Base-by-base conservation (phyloP, 2,329 filamentous ascomycete genomes). In the Colletotrichum sublineola region DNA sequence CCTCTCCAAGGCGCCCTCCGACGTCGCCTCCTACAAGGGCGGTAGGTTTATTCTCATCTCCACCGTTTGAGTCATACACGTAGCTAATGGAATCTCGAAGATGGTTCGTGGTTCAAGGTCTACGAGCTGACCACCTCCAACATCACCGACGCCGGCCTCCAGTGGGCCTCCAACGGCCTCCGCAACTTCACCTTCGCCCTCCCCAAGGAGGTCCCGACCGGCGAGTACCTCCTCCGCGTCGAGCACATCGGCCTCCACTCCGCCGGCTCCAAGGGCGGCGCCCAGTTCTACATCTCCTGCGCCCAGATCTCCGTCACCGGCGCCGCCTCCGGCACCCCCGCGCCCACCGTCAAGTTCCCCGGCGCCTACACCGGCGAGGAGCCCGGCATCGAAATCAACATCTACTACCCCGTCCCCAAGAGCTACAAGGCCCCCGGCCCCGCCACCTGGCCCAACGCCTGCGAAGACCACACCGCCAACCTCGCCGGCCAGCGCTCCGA, bases 161-260 rank as follows among this genome's bases (percentile, higher is more conserved):
- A 79, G 71, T 81, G 80, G 80, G 80, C 79, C 20, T 77, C 78
- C 69, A 50, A 64, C 1, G 79, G 78, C 33, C 76, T 81, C 74
- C 74, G 74, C 67, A 81, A 81, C 79, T 81, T 81, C 78, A 81
- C 80, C 72, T 83, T 81, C 67, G 81, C 79, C 4, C 81, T 86
- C 44, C 84, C 85, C 3, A 78, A 76, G 50, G 78, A 78, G 61
- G 78, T 79, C 0, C 84, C 84, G 4, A 76, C 78, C 70, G 79
- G 79, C 24, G 79, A 79, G 48, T 81, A 81, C 74, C 79, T 81
- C 46, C 75, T 83, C 73, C 81, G 81, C 24, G 81, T 78, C 3
- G 81, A 83, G 77, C 81, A 82, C 73, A 61, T 82, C 8, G 80
- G 76, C 33, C 78, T 83, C 5, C 81, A 83, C 73, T 76, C 71